phyloP scores from a whole-genome alignment of 495 filamentous ascomycete genomes.

The Podospora pseudopauciseta region DNA sequence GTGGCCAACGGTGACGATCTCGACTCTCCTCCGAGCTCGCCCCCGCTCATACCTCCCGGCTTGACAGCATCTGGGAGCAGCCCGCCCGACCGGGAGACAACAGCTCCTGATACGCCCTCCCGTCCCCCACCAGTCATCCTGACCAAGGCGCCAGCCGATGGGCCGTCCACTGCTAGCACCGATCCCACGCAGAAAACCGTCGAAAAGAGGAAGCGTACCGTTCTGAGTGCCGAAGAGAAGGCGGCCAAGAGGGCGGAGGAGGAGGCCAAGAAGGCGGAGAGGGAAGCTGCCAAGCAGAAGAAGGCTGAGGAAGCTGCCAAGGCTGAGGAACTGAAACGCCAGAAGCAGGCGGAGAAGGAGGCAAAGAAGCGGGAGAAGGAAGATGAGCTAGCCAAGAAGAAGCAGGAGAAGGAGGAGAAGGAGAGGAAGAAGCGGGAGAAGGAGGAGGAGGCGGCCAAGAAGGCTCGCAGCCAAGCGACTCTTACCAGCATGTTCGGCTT shows the following conservation, averaged over 20 bases:
- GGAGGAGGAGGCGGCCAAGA: conserved; percentile 63
- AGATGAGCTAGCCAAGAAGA: conserved; percentile 35
- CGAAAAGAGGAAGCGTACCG: conserved; percentile 44
- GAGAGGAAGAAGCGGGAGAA: conserved; percentile 55
- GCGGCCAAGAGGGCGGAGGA: conserved; percentile 39
- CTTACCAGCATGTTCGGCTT: conserved; percentile 52
- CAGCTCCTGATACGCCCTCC: conserved; percentile 31
- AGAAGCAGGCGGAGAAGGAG: conserved; percentile 37
- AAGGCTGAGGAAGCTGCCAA: conserved; percentile 28
- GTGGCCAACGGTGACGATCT: neutral
- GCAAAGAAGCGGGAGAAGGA: conserved; percentile 34
- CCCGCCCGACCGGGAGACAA: conserved; percentile 27
- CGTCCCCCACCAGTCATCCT: conserved; percentile 7
- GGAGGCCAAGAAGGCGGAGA: conserved; percentile 50
- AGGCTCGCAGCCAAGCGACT: conserved; percentile 50
- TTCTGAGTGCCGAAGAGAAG: conserved; percentile 50
- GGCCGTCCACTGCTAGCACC: conserved; percentile 6
- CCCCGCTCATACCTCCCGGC: conserved; percentile 29
- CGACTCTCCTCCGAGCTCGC: conserved; percentile 4
- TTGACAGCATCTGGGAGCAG: conserved; percentile 37
- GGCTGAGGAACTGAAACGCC: neutral
- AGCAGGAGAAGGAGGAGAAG: conserved; percentile 39
- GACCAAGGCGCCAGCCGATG: conserved; percentile 6
- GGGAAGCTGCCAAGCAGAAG: conserved; percentile 47
- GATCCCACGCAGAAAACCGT: conserved; percentile 17